Conservation (phyloP, 176 grass and related monocot genomes). For the Triticum timopheevii region DNA sequence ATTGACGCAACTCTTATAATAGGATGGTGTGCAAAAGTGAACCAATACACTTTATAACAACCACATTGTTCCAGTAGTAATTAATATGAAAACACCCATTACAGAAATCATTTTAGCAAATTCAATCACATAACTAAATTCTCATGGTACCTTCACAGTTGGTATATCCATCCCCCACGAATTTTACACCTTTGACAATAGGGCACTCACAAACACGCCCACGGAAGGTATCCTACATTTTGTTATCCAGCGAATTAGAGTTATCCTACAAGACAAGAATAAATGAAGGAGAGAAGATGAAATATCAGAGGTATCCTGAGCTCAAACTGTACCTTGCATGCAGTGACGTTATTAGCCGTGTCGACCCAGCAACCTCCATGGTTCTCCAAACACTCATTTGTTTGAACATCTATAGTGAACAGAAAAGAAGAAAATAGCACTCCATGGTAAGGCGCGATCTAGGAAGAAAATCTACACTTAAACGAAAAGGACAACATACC, state of each 20-base stretch:
- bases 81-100: background rate
- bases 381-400: conserved; percentile 97
- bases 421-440: conserved; percentile 21
- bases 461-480: conserved; percentile 8
- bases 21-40: conserved; percentile 7
- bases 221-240: conserved; percentile 83
- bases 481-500: conserved; percentile 43
- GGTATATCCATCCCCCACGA: conserved; percentile 83
- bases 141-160: conserved; percentile 73
- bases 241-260: conserved; percentile 11
- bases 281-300: conserved; percentile 8
- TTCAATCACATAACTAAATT: conserved; percentile 28
- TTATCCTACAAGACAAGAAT: conserved; percentile 12
- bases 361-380: conserved; percentile 90
- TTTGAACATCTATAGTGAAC: conserved; percentile 67
- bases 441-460: conserved; percentile 22
- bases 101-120: conserved; percentile 23
- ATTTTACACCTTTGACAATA: conserved; percentile 77
- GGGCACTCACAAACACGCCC: conserved; percentile 92
- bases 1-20: background rate
- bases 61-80: conserved; percentile 8
- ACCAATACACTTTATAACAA: background rate
- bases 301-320: background rate
- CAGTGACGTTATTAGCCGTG: conserved; percentile 62
- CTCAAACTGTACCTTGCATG: conserved; percentile 71